These are phyloP conservation scores for Nemania abortiva DNA, from an alignment of 2,329 filamentous ascomycete species.

Conservation along the genomic window DNA sequence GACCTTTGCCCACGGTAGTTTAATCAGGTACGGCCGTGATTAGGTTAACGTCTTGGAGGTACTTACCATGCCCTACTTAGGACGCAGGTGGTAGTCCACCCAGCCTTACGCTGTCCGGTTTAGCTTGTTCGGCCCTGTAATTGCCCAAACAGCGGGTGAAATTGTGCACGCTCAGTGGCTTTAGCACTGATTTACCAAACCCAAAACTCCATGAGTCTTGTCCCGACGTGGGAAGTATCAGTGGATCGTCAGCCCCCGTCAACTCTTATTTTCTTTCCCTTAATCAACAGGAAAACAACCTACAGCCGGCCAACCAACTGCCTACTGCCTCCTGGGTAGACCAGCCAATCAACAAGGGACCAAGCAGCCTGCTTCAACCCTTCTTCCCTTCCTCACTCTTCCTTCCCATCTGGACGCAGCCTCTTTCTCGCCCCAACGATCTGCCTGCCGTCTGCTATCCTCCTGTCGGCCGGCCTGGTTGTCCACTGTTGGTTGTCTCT, in stretches of 20 bases:
- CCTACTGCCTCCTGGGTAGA: constrained; percentile 11
- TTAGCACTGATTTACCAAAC: constrained; percentile 13
- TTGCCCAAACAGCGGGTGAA: constrained; percentile 15
- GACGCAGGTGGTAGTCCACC: background rate
- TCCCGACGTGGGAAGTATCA: constrained; percentile 35
- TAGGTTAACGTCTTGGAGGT: background rate
- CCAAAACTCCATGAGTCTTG: constrained; percentile 33
- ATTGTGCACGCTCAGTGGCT: constrained; percentile 25
- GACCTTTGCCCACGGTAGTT: background rate
- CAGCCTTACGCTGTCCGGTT: constrained; percentile 25
- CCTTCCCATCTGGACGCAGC: constrained; percentile 21
- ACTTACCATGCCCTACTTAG: background rate
- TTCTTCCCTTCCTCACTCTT: constrained; percentile 19
- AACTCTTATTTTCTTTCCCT: constrained; percentile 40
- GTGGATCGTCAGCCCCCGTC: constrained; percentile 41
- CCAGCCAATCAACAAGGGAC: constrained; percentile 36
- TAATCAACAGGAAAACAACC: constrained; percentile 30
- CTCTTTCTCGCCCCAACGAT: constrained; percentile 19
- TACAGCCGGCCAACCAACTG: constrained; percentile 27
- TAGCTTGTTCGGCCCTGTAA: constrained; percentile 18
- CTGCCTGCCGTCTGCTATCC: constrained; percentile 20
- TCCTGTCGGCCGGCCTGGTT: constrained; percentile 13
- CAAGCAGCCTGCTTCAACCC: constrained; percentile 31
- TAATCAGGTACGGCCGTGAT: background rate
- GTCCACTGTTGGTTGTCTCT: constrained; percentile 42